These are phyloP conservation scores for Aquanectria penicillioides DNA, from an alignment of 2,329 filamentous ascomycete species.

Conservation along the genomic window DNA sequence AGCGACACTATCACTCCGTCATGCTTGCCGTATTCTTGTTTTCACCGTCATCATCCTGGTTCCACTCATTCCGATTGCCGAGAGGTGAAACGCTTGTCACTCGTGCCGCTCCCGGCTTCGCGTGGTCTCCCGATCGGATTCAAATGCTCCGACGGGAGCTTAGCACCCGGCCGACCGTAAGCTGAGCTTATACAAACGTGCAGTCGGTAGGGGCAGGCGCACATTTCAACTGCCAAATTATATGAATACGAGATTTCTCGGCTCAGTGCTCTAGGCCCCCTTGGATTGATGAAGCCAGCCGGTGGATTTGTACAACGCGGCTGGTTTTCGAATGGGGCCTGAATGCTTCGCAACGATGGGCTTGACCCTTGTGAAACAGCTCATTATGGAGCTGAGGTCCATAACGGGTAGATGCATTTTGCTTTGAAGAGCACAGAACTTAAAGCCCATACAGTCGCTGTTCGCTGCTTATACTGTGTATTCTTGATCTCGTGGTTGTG, in stretches of 20 bases:
- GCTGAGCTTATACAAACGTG: neutral
- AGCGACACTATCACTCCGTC: neutral
- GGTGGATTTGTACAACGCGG: neutral
- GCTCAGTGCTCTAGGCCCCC: neutral
- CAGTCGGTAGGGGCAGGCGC: too few relatives aligned
- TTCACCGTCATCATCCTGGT: neutral
- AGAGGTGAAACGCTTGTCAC: conserved; percentile 1
- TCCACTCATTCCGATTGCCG: neutral
- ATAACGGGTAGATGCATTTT: conserved; percentile 19
- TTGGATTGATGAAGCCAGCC: neutral
- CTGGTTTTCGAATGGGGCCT: neutral
- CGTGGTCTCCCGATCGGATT: neutral
- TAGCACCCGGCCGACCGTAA: too few relatives aligned
- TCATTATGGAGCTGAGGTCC: conserved; percentile 13
- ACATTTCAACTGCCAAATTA: neutral
- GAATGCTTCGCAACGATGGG: conserved; percentile 4
- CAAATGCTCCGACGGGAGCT: conserved; percentile 9
- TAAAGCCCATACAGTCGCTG: neutral
- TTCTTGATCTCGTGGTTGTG: conserved; percentile 1
- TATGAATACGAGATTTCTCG: neutral
- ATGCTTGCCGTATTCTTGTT: neutral
- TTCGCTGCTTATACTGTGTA: neutral
- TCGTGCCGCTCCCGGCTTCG: neutral
- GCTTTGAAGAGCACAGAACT: neutral
- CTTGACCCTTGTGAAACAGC: conserved; percentile 24